A percentile compares a stretch with the other conserved stretches of the same genome.
Evolutionary conservation across 225 moss, liverwort and hornwort genomes (phyloP).

Genomic region (Sphagnum tenellum): DNA sequence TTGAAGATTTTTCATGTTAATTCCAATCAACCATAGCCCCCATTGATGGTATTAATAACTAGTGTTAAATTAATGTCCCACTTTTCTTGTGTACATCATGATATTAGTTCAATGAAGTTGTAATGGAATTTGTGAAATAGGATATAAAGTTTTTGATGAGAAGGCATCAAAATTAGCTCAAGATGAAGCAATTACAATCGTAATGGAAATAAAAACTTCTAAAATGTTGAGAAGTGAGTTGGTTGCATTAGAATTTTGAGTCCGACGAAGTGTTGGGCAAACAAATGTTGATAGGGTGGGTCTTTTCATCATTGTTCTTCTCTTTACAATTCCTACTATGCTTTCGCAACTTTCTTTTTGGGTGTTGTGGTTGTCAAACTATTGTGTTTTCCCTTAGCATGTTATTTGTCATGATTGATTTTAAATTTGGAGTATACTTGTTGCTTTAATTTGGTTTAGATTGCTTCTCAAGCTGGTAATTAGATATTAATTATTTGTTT

Average conservation of each 20-base stretch:
- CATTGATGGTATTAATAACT: too few species aligned
- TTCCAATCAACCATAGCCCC: too few species aligned
- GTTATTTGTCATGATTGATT: too few species aligned
- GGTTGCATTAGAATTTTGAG: conserved; percentile 36
- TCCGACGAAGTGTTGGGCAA: conserved; percentile 34
- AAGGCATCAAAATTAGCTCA: conserved; percentile 19
- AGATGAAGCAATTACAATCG: conserved; percentile 13
- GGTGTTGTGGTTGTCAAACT: too few species aligned
- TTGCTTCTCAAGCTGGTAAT: not conserved
- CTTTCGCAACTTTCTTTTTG: too few species aligned
- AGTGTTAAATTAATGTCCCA: too few species aligned
- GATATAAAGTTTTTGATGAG: conserved; percentile 12
- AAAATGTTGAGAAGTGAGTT: conserved; percentile 41
- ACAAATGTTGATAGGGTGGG: conserved; percentile 34
- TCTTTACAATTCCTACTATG: too few species aligned
- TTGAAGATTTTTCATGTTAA: too few species aligned
- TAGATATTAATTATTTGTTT: not conserved
- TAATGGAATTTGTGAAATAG: conserved; percentile 4
- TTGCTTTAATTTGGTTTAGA: not conserved
- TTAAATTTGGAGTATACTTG: not conserved
- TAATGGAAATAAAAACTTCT: conserved; percentile 30
- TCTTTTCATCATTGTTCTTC: not conserved
- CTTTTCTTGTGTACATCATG: too few species aligned
- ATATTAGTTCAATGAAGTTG: too few species aligned
- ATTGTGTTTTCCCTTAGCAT: too few species aligned